Evolutionary conservation across 176 grass and related monocot species (phyloP), one percentile per base, ranked within the genome.

Genomic region (Hordeum marinum): DNA sequence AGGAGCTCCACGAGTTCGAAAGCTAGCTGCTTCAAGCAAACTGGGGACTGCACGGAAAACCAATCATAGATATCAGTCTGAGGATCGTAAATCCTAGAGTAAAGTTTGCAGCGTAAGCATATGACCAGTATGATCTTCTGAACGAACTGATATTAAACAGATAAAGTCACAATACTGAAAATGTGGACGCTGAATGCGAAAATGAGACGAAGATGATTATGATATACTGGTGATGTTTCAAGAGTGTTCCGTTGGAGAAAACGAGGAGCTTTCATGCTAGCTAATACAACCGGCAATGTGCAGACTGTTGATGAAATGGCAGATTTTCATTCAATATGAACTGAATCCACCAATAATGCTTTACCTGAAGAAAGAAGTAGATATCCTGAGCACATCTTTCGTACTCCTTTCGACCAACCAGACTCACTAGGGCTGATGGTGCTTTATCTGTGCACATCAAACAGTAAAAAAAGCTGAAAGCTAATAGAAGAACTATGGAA

Each of bases 291-390:
- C 42, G 29, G 54, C 17, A 25, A 11, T 60, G 48, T 69, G 55
- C 29, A 9, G 4, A 69, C 48, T 36, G 13, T 14, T 67, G 18
- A 14, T 20, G 50, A 76, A 45, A 77, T 11, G n/a, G 60, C 61
- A 41, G 64, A 39, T 68, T 73, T 61, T 29, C 43, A 75, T 64
- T 50, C 26, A 27, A 4, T 23, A 86, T 67, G 35, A 43, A 36
- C 13, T 76, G 68, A 76, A 60, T 35, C 50, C 61, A 68, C 45
- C 55, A 62, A 31, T 41, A 80, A 75, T 70, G 45, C 13, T 50
- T 89, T 91, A 94, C 97, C 97, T 99, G 97, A 77, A 99, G 91
- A 91, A 99, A 99, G 82, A 94, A 96, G 85, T 94, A 99, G 60
- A 99, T 80, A 84, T 99, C 97, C 68, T 92, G 86, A 69, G 91